Evolutionary conservation across 1,139 yeast genomes (phyloP).

Genomic region (Geotrichum fermentans): DNA sequence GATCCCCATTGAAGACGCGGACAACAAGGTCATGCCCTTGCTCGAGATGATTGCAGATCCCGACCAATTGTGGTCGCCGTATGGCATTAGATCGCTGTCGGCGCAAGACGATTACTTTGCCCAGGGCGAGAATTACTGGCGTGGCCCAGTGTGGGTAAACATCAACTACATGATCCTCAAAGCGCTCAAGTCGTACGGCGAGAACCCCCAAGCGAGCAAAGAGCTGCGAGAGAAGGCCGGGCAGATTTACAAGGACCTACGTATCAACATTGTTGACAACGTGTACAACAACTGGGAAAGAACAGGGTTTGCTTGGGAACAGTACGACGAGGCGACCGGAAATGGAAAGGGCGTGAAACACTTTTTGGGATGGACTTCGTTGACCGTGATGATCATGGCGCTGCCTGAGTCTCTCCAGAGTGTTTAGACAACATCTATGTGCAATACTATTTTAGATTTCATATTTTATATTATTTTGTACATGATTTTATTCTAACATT

Average conservation of each 20-base stretch:
- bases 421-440: constrained; percentile 1
- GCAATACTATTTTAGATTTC: too few relatives aligned
- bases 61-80: constrained; percentile 69
- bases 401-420: constrained; percentile 50
- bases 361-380: constrained; percentile 91
- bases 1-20: constrained; percentile 38
- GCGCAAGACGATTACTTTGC: constrained; percentile 61
- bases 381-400: constrained; percentile 74
- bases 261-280: constrained; percentile 64
- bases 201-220: constrained; percentile 24
- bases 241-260: constrained; percentile 51
- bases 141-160: constrained; percentile 91
- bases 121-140: constrained; percentile 89
- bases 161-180: constrained; percentile 81
- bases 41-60: constrained; percentile 62
- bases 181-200: constrained; percentile 54
- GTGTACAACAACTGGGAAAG: constrained; percentile 61
- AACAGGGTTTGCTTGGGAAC: constrained; percentile 89
- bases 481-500: too few relatives aligned
- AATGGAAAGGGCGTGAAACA: constrained; percentile 77
- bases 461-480: too few relatives aligned
- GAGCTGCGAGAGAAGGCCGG: constrained; percentile 39
- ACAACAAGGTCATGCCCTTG: constrained; percentile 46
- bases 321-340: constrained; percentile 76
- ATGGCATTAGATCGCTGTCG: constrained; percentile 79